These are phyloP conservation scores for Rhodocollybia butyracea DNA, from an alignment of 768 basidiomycete genomes.

Conservation along the genomic window DNA sequence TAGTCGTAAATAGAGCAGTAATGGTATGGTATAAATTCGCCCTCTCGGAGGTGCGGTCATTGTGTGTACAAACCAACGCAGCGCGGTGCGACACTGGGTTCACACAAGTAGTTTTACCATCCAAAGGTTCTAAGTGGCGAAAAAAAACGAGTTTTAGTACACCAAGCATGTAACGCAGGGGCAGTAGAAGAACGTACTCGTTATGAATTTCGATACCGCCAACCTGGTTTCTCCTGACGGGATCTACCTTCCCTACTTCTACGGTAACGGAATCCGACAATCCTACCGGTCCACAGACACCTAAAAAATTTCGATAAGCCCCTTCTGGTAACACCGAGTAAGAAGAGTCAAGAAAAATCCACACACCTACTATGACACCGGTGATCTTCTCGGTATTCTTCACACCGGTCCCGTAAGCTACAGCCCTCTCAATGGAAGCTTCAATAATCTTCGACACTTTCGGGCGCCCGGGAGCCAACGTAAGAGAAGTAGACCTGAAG, in stretches of 20 bases:
- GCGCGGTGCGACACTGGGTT: neutral
- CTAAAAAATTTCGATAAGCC: conserved; percentile 41
- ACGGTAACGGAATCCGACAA: conserved; percentile 31
- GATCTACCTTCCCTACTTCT: conserved; percentile 30
- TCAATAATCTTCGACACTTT: conserved; percentile 31
- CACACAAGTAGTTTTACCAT: neutral
- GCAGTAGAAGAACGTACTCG: conserved; percentile 15
- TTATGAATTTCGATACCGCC: conserved; percentile 41
- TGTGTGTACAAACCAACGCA: neutral
- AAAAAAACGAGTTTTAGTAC: neutral
- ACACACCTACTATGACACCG: too few relatives aligned
- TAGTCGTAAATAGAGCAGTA: neutral
- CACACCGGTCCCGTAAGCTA: too few relatives aligned
- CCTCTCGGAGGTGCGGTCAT: neutral
- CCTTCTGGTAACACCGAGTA: conserved; percentile 30
- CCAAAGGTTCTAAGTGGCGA: neutral
- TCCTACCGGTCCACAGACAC: conserved; percentile 38
- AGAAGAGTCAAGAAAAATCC: too few relatives aligned
- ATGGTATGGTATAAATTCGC: too few relatives aligned
- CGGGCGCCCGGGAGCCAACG: conserved; percentile 41
- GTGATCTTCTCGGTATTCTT: too few relatives aligned
- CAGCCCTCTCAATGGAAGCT: conserved; percentile 19
- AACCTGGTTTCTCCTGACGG: conserved; percentile 27
- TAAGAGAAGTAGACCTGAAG: conserved; percentile 27
- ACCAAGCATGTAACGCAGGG: neutral